These are phyloP conservation scores for Oryza glumipatula DNA, from an alignment of 176 grass and related monocot genomes.

Conservation along the genomic window DNA sequence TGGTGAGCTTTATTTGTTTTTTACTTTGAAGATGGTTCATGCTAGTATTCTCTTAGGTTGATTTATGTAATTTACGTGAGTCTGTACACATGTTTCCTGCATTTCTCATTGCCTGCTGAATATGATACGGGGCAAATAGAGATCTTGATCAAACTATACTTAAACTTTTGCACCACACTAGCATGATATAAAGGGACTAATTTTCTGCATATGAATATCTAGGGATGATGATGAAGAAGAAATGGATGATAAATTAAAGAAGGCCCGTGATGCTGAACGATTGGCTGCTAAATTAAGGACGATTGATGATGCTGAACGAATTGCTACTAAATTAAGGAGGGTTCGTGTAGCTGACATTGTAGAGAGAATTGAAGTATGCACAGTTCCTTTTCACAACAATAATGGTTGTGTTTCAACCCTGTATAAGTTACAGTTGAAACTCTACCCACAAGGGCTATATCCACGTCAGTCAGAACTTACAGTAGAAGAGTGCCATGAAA, in stretches of 20 bases:
- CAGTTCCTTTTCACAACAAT: constrained; percentile 71
- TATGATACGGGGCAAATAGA: neutral
- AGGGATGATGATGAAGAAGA: constrained; percentile 46
- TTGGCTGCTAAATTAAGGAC: too few species aligned
- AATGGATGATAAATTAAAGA: too few species aligned
- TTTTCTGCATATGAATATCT: neutral
- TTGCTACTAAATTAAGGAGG: constrained; percentile 63
- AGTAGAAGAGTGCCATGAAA: constrained; percentile 50
- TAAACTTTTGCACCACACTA: neutral
- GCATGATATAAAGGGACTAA: constrained; percentile 1
- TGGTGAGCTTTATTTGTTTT: constrained; percentile 45
- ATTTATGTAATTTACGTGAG: constrained; percentile 24
- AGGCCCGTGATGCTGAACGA: too few species aligned
- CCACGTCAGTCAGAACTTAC: constrained; percentile 57
- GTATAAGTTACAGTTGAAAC: constrained; percentile 80
- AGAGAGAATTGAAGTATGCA: constrained; percentile 80
- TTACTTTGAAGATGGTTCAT: constrained; percentile 29
- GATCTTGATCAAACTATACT: neutral
- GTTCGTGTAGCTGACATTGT: constrained; percentile 68
- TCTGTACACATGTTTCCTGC: neutral
- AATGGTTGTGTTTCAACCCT: constrained; percentile 64
- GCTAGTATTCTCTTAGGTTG: neutral
- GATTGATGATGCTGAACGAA: constrained; percentile 1
- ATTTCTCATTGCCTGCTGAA: neutral
- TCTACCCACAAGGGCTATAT: constrained; percentile 57